Evolutionary conservation across 2,329 filamentous ascomycete species (phyloP).

Genomic region (Beauveria scarabaeidicola): DNA sequence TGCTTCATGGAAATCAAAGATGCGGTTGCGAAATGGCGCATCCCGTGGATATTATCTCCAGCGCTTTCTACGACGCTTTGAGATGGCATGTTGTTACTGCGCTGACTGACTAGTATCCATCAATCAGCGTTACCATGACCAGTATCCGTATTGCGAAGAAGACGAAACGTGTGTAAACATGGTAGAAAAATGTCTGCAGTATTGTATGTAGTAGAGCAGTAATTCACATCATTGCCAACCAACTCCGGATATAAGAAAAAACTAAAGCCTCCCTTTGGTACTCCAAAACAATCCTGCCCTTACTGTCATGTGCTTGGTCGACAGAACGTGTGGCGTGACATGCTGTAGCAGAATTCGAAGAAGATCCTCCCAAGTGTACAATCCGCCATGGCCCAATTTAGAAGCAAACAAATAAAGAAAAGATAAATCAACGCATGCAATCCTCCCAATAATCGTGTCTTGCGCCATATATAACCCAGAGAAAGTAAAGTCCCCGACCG

Average conservation of each 20-base stretch:
- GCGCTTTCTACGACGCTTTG: too few species aligned
- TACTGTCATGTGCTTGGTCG: background rate
- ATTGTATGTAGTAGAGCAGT: background rate
- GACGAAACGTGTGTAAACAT: too few species aligned
- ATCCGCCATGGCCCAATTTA: background rate
- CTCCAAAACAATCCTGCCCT: background rate
- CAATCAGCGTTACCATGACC: background rate
- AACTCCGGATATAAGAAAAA: slow-evolving; percentile 8
- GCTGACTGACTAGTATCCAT: too few species aligned
- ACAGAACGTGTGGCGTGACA: background rate
- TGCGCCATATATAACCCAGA: slow-evolving; percentile 4
- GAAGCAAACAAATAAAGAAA: slow-evolving; percentile 7
- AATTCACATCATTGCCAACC: slow-evolving; percentile 4
- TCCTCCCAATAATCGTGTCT: background rate
- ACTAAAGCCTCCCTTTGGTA: background rate
- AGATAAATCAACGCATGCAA: background rate
- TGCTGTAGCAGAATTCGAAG: background rate
- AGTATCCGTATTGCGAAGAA: background rate
- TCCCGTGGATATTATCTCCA: too few species aligned
- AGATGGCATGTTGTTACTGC: too few species aligned
- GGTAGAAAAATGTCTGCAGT: background rate
- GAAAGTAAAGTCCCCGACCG: slow-evolving; percentile 9
- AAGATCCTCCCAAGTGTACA: background rate
- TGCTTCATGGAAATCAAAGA: too few species aligned
- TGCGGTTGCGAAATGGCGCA: too few species aligned